These are phyloP conservation scores for Mrakiaceae sp. DNA, from an alignment of 1,284 basidiomycete species.

Conservation along the genomic window DNA sequence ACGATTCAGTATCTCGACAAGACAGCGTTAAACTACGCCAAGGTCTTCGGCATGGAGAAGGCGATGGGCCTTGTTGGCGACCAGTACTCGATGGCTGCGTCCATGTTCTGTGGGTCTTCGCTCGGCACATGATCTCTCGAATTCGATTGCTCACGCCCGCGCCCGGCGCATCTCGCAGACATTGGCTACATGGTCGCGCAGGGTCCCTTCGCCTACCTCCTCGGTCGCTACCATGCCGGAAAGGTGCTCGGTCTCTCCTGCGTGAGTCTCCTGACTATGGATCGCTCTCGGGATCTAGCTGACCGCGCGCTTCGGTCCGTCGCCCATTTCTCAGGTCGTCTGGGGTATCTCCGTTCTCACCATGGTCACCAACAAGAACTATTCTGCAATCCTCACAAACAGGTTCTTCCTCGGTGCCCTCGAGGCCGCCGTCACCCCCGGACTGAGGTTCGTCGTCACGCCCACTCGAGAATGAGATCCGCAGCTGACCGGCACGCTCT, in stretches of 20 bases:
- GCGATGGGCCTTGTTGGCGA: constrained; percentile 27
- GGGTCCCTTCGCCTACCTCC: constrained; percentile 26
- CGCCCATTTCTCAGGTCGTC: too few relatives aligned
- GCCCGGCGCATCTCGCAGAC: too few relatives aligned
- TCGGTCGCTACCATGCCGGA: constrained; percentile 28
- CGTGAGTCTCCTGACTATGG: too few relatives aligned
- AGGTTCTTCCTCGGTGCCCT: constrained; percentile 23
- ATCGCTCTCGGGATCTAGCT: too few relatives aligned
- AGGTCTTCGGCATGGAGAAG: constrained; percentile 31
- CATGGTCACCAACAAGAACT: constrained; percentile 22
- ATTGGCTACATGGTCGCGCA: constrained; percentile 28
- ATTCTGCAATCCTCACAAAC: constrained; percentile 18
- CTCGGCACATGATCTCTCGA: background rate
- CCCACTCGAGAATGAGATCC: too few relatives aligned
- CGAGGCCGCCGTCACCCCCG: constrained; percentile 32
- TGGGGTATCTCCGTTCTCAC: constrained; percentile 30
- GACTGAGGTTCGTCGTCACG: too few relatives aligned
- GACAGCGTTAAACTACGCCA: constrained; percentile 29
- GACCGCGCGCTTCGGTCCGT: too few relatives aligned
- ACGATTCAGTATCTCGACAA: constrained; percentile 29
- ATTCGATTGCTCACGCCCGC: background rate
- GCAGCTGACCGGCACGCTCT: too few relatives aligned
- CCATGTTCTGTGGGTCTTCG: constrained; percentile 13
- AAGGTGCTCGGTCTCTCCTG: constrained; percentile 28
- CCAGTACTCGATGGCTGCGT: constrained; percentile 23